Conservation (phyloP, 164 flowering plant genomes). For the Dillenia turbinata region DNA sequence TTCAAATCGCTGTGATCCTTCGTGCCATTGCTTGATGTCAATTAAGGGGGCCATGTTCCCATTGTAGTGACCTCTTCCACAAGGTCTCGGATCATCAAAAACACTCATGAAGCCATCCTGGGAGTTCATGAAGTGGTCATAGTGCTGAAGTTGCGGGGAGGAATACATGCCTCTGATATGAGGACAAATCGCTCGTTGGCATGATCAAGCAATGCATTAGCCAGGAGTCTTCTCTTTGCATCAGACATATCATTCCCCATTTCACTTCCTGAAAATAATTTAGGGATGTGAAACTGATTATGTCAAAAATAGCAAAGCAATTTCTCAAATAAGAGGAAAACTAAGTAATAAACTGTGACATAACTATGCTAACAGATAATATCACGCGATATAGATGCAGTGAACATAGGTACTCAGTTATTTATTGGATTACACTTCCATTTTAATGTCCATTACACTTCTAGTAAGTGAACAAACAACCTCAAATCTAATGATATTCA, state of each 20-base stretch:
- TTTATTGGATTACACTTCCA: too few species aligned
- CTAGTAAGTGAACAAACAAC: too few species aligned
- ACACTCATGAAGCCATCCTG: slow-evolving; percentile 68
- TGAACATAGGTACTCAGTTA: too few species aligned
- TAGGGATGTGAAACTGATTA: too few species aligned
- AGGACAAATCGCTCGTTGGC: slow-evolving; percentile 82
- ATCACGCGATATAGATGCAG: too few species aligned
- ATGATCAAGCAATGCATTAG: slow-evolving; percentile 84
- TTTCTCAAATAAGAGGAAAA: too few species aligned
- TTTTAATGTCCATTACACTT: too few species aligned
- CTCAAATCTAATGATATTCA: too few species aligned
- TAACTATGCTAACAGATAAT: too few species aligned
- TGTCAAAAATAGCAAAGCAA: too few species aligned
- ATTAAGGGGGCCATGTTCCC: slow-evolving; percentile 64
- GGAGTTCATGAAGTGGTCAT: slow-evolving; percentile 56
- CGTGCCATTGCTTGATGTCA: slow-evolving; percentile 68
- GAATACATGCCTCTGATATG: slow-evolving; percentile 86
- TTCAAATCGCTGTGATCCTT: slow-evolving; percentile 94
- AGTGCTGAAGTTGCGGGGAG: slow-evolving; percentile 62
- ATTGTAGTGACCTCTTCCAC: slow-evolving; percentile 82
- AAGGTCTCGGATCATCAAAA: slow-evolving; percentile 68
- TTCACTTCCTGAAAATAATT: slow-evolving; percentile 46
- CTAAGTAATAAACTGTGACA: too few species aligned
- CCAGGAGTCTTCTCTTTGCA: slow-evolving; percentile 89
- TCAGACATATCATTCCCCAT: slow-evolving; percentile 96